These are phyloP conservation scores for Collybia sordida DNA, from an alignment of 768 basidiomycete genomes.

Conservation along the genomic window DNA sequence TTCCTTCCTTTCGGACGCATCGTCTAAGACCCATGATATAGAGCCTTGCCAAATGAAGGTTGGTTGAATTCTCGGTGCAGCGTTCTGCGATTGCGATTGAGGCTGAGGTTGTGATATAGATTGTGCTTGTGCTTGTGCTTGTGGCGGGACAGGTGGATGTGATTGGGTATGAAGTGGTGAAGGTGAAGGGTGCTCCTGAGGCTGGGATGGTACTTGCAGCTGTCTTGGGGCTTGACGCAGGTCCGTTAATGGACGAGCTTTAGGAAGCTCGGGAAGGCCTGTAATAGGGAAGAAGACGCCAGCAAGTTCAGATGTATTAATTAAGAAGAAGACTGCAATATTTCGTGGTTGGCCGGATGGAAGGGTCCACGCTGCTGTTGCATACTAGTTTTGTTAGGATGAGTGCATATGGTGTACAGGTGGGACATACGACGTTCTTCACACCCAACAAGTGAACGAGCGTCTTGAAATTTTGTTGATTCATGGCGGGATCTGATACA, in stretches of 20 bases:
- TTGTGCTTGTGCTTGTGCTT: too few relatives aligned
- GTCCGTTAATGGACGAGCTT: slow-evolving; percentile 10
- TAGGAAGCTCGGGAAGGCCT: slow-evolving; percentile 52
- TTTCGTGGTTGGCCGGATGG: slow-evolving; percentile 41
- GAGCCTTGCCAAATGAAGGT: too few relatives aligned
- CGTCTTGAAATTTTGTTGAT: slow-evolving; percentile 41
- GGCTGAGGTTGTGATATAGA: too few relatives aligned
- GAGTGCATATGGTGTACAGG: not conserved
- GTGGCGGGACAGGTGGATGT: too few relatives aligned
- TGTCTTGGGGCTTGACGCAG: too few relatives aligned
- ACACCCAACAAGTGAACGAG: slow-evolving; percentile 41
- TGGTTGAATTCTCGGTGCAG: too few relatives aligned
- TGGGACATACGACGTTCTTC: slow-evolving; percentile 43
- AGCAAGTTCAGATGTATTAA: slow-evolving; percentile 27
- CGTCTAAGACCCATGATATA: too few relatives aligned
- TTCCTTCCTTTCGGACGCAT: too few relatives aligned
- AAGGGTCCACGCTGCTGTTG: slow-evolving; percentile 48
- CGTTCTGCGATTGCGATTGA: too few relatives aligned
- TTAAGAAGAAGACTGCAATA: slow-evolving; percentile 49
- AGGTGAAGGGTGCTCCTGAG: too few relatives aligned
- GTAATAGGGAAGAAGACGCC: slow-evolving; percentile 51
- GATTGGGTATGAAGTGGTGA: too few relatives aligned
- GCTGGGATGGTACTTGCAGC: too few relatives aligned
- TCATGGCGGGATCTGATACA: slow-evolving; percentile 32
- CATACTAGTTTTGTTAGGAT: slow-evolving; percentile 37